Evolutionary conservation across 306 rosid species (phyloP), one percentile per base, ranked within the genome.

Genomic region (Echinosophora koreensis): DNA sequence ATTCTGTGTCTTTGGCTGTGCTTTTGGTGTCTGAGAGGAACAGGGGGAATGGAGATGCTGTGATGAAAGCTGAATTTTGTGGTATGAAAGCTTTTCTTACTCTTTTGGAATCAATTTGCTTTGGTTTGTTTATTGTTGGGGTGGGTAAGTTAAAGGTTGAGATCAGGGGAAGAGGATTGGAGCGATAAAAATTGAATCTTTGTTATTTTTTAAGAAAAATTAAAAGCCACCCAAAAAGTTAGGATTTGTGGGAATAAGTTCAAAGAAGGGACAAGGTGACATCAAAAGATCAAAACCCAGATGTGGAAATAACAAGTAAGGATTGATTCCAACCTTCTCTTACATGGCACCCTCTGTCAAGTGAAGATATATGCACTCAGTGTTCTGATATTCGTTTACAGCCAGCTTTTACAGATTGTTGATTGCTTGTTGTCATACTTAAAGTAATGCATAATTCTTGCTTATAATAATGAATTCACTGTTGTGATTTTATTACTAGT

Each of bases 301-400:
- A 86, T 84, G 82, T 82, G 57, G 82, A 81, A 80, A 57, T 74
- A 55, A 52, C 93, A 84, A 86, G 94, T 83, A 89, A 87, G 90
- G 83, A 89, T 88, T 28, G 82, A 86, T 88, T 89, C 84, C n/a
- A 81, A 84, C 61, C 75, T 61, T 77, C 77, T 79, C 55, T 56
- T 65, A 69, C 38, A 50, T 69, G 63, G 30, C 67, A 66, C 30
- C 57, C 38, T 61, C 44, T 57, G 10, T 32, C 75, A 70, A 52
- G 8, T 77, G 61, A 70, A 77, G 54, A 11, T 65, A 52, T 38
- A 57, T 55, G 62, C 15, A 54, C 32, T 57, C 14, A 64, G 9
- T 39, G 73, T 52, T 66, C 76, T 66, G 59, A 71, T 56, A 57
- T 57, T 55, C 64, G 5, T 50, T 12, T 60, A 57, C 9, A 50